Evolutionary conservation across 345 rosid genomes (phyloP).

Genomic region (Aurinia saxatilis): DNA sequence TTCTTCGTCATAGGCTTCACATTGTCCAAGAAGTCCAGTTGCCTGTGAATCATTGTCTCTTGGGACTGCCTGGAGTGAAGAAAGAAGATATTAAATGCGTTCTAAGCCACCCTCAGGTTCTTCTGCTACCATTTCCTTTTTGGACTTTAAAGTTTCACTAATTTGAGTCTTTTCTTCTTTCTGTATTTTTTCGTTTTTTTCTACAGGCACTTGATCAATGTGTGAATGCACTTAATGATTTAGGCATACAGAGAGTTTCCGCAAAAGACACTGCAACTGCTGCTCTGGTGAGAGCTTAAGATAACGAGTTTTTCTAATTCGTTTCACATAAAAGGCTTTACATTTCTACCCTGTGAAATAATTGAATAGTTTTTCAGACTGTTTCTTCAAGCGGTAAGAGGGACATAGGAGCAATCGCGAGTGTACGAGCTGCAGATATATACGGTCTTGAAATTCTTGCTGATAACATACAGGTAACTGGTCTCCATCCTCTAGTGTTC

Average conservation of each 20-base stretch:
- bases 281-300: constrained; percentile 56
- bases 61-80: constrained; percentile 64
- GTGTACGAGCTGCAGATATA: constrained; percentile 80
- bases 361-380: constrained; percentile 34
- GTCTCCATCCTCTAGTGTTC: neutral
- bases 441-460: constrained; percentile 78
- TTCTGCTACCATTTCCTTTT: neutral
- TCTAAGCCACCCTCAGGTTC: constrained; percentile 90
- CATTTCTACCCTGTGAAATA: neutral
- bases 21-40: constrained; percentile 87
- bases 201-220: constrained; percentile 81
- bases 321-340: neutral
- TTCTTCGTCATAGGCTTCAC: constrained; percentile 90
- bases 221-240: constrained; percentile 49
- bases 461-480: constrained; percentile 62
- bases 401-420: constrained; percentile 79
- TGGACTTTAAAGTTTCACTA: neutral
- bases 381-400: constrained; percentile 49
- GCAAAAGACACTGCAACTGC: constrained; percentile 81
- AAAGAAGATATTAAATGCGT: constrained; percentile 66
- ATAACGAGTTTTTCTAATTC: neutral
- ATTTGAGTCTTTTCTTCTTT: neutral
- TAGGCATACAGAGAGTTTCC: constrained; percentile 52
- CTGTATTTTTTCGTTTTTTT: too few species aligned
- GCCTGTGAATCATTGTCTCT: constrained; percentile 75